Conservation (phyloP, 2,329 filamentous ascomycete genomes). For the Pseudopithomyces maydicus region DNA sequence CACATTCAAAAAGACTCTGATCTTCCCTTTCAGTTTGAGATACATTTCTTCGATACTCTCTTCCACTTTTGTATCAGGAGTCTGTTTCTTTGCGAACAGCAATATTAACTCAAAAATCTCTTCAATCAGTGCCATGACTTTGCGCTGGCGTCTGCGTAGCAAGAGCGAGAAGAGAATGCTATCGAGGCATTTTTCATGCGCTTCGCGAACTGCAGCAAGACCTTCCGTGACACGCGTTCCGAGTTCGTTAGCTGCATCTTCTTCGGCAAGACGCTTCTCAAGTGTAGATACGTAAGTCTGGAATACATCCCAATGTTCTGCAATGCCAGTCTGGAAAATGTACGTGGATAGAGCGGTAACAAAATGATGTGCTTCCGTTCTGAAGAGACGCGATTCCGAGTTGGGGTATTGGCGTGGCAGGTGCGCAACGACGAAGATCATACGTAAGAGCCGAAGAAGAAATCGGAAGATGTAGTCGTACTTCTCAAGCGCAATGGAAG, state of each 20-base stretch:
- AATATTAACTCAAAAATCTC: conserved; percentile 77
- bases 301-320: conserved; percentile 73
- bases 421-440: conserved; percentile 71
- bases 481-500: conserved; percentile 69
- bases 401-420: conserved; percentile 38
- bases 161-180: conserved; percentile 75
- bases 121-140: conserved; percentile 74
- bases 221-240: conserved; percentile 58
- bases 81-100: conserved; percentile 58
- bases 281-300: conserved; percentile 68
- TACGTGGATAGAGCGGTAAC: conserved; percentile 74
- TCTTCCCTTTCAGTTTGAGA: conserved; percentile 69
- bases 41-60: conserved; percentile 60
- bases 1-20: conserved; percentile 74
- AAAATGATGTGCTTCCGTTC: conserved; percentile 80
- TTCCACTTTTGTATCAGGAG: conserved; percentile 17
- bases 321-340: conserved; percentile 79
- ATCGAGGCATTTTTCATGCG: conserved; percentile 76
- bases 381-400: conserved; percentile 55
- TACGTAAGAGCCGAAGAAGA: conserved; percentile 75
- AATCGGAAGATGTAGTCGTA: conserved; percentile 87
- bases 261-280: conserved; percentile 60
- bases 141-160: conserved; percentile 74
- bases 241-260: conserved; percentile 51
- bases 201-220: conserved; percentile 68